Evolutionary conservation across 1,139 yeast species (phyloP).

Genomic region (Magnusiomyces ingens): DNA sequence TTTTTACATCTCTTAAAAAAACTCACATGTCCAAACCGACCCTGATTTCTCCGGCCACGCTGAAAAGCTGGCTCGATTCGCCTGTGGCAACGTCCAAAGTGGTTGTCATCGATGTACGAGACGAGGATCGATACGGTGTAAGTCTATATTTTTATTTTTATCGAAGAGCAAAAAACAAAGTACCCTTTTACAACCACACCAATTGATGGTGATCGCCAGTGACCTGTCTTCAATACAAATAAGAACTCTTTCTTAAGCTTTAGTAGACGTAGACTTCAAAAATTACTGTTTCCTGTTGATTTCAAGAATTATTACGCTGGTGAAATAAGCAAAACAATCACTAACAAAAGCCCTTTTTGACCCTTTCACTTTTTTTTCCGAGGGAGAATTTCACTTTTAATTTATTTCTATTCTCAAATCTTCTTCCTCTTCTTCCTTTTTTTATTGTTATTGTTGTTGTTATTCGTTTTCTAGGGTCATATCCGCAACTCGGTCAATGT

Average conservation of each 20-base stretch:
- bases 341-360: neutral
- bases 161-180: too few species aligned
- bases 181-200: too few species aligned
- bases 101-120: constrained; percentile 81
- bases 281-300: too few species aligned
- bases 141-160: constrained; percentile 27
- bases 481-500: constrained; percentile 55
- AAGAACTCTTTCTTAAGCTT: too few species aligned
- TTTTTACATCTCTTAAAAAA: too few species aligned
- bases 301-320: too few species aligned
- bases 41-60: constrained; percentile 20
- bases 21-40: constrained; percentile 5
- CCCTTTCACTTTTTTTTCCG: neutral
- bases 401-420: neutral
- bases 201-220: too few species aligned
- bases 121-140: constrained; percentile 62
- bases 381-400: too few species aligned
- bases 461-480: constrained; percentile 45
- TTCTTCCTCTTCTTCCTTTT: neutral
- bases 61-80: constrained; percentile 26
- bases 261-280: too few species aligned
- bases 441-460: neutral
- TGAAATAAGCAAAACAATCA: neutral
- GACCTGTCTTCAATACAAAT: too few species aligned
- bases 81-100: constrained; percentile 27